Evolutionary conservation across 169 alveolate species (phyloP).

Genomic region (Neospora caninum): DNA sequence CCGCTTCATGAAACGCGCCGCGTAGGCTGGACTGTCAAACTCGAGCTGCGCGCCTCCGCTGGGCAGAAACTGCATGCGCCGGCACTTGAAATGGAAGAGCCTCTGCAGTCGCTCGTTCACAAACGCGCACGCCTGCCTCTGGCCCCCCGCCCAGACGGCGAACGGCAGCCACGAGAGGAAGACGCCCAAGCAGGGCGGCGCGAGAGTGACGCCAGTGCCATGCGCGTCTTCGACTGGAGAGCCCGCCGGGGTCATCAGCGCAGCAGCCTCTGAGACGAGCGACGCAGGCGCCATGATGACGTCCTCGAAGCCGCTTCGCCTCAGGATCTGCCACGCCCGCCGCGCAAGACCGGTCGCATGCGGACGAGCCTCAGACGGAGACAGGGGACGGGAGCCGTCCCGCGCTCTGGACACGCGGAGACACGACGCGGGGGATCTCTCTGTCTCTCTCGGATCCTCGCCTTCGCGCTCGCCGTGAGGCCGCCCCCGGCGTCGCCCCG

Average conservation of each 20-base stretch:
- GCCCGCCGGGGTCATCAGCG: background rate
- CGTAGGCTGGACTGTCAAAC: constrained; percentile 10
- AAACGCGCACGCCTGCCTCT: background rate
- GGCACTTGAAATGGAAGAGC: background rate
- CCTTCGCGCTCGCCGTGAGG: background rate
- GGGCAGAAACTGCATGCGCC: background rate
- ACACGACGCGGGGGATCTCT: background rate
- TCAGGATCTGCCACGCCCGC: background rate
- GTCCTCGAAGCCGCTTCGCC: background rate
- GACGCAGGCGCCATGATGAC: background rate
- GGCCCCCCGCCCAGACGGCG: background rate
- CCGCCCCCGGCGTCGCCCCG: too few relatives aligned
- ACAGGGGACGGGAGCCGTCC: background rate
- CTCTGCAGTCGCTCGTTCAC: background rate
- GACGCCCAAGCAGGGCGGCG: constrained; percentile 8
- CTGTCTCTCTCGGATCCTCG: too few relatives aligned
- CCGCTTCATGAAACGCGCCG: background rate
- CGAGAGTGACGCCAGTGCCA: background rate
- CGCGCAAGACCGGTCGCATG: background rate
- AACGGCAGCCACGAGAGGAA: constrained; percentile 20
- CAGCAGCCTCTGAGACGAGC: background rate
- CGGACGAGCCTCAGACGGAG: background rate
- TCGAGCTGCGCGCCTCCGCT: constrained; percentile 10
- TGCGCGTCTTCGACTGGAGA: background rate
- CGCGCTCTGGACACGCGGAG: background rate